Base-by-base conservation (phyloP, 345 rosid genomes). In the Hypericum androsaemum region DNA sequence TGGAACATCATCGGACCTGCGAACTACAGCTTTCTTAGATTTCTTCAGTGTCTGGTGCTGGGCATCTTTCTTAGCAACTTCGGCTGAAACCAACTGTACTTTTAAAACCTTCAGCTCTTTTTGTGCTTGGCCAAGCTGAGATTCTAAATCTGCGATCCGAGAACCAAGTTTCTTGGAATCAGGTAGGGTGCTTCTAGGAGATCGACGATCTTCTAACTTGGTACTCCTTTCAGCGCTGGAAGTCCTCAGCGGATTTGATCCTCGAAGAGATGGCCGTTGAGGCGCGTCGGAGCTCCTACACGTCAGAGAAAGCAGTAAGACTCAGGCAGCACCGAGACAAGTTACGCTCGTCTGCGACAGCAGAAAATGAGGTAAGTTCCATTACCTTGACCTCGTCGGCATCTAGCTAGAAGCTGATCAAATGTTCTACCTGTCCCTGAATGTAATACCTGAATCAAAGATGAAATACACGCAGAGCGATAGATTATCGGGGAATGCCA, bases 81-180 rank as follows among this genome's bases (percentile, higher is more conserved):
- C 95, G 14, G 96, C 89, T 16, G 75, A 75, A 43, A 56, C 80
- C 71, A 90, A 57, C 71, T 87, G 96, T 15, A 76, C 71, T 69
- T 84, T 90, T 57, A 90, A 71, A 69, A 44, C 52, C 78, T 84
- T 84, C 28, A 90, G 83, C 68, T 87, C 96, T 38, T 67, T 76
- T 66, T 87, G 96, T n/a, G 96, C 98, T 60, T 87, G 98, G 61
- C 84, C 88, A 43, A 90, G 87, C 66, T 90, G 98, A 28, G 88
- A 79, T 67, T 90, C 98, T 37, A 87, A 72, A 72, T 82, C 86
- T 0, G 86, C 84, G 62, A 90, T 80, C 39, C 98, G 80, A 0
- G 87, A 74, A 7, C 96, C 92, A 10, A 90, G 82, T 61, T 87
- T 90, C 87, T 80, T 90, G 66, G 89, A 61, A 60, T 84, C 90